A percentile compares a stretch with the other conserved stretches of the same genome.
phyloP scores from a whole-genome alignment of 148 eudicot species.

The Heliosperma pusillum region DNA sequence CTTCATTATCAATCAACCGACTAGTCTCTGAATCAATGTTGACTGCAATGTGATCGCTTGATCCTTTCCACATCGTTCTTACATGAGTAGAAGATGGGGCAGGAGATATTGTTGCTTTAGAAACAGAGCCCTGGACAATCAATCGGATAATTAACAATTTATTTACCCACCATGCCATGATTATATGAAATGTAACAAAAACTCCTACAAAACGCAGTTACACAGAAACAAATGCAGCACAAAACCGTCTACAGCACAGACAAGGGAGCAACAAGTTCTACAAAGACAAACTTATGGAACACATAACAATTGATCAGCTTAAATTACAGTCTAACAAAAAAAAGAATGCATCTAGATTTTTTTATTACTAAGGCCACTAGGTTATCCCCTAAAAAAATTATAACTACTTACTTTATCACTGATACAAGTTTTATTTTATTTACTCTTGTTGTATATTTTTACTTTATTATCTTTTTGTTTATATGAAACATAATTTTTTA shows the following conservation, averaged over 20 bases:
- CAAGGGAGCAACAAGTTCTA: neutral
- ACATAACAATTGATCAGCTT: neutral
- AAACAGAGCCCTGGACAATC: constrained; percentile 54
- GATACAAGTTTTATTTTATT: too few species aligned
- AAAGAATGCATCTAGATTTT: neutral
- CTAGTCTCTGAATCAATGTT: constrained; percentile 80
- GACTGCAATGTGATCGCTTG: constrained; percentile 79
- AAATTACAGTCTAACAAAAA: neutral
- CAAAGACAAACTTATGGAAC: neutral
- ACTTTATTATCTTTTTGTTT: too few species aligned
- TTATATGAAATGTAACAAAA: neutral
- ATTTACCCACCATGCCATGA: constrained; percentile 1
- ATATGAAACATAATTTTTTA: too few species aligned
- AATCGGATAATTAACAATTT: constrained; percentile 13
- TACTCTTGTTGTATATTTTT: too few species aligned
- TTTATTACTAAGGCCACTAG: too few species aligned
- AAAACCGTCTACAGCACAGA: neutral
- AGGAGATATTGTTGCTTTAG: constrained; percentile 52
- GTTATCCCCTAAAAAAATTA: too few species aligned
- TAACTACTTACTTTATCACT: too few species aligned
- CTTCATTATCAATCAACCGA: constrained; percentile 54
- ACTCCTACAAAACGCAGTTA: constrained; percentile 7
- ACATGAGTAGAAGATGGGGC: constrained; percentile 69
- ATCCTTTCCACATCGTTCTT: constrained; percentile 75
- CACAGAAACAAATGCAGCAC: neutral